Base-by-base conservation (phyloP, 2,329 filamentous ascomycete species). In the Beauveria sp. region DNA sequence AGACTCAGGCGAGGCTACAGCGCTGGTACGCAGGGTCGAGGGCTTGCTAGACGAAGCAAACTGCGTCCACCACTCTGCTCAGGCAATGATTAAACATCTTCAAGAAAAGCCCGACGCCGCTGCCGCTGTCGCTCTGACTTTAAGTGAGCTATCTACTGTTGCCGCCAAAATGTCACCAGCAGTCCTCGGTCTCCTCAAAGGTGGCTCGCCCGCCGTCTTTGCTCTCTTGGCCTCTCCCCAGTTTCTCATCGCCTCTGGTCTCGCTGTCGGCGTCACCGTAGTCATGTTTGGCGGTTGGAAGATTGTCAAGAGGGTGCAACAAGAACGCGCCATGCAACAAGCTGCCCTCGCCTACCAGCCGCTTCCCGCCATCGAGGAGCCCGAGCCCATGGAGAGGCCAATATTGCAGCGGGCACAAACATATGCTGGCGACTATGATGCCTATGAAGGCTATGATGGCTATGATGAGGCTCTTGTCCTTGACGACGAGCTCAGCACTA, bases 211-310 rank as follows among this genome's bases (percentile, higher is more conserved):
- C 0, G 88, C 90, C 8, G 87, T 96, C 22, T 93, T 96, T 67
- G 90, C 88, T 0, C 82, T 99, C 24, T 83, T 99, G 3, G 87
- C 91, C 0, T 92, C 89, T 61, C 94, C 94, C 1, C 91, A 99
- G 70, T 99, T 99, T 71, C 84, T 97, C 64, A 96, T 99, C 68
- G 92, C 92, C 4, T 91, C 90, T 0, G 90, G 92, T 48, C 86
- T 96, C 16, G 91, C 90, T 0, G 86, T 96, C 0, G 94, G 94
- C 16, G 87, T 96, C n/a, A 97, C 94, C 0, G 87, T 97, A 9
- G 91, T 99, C 68, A 92, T 94, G 72, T 91, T 99, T 63, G 94
- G 94, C 59, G 93, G 94, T 5, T 97, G 91, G 83, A 97, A 96
- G 77, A 97, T 99, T 72, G 87, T 99, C 75, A 96, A 97, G 80